Base-by-base conservation (phyloP, 2,329 filamentous ascomycete species). In the Diaporthe citrichinensis region DNA sequence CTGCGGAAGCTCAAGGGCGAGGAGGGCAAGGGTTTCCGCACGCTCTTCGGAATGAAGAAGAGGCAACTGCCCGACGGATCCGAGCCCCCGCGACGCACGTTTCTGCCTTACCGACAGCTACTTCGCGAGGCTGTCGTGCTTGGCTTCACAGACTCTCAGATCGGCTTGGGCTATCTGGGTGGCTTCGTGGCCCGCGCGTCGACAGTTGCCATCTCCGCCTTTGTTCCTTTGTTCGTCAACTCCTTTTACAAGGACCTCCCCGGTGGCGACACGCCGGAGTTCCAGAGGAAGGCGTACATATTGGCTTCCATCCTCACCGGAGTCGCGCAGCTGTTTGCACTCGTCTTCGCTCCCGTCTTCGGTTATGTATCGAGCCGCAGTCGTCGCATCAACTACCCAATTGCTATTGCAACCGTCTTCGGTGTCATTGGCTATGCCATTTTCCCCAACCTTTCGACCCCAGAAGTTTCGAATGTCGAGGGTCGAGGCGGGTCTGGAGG, bases 121-220 rank as follows among this genome's bases (percentile, higher is more conserved):
- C 85, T 95, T 71, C 85, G 89, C 77, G 86, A 92, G 77, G 89
- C 94, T 49, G 82, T 96, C 79, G 79, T 91, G 9, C 89, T 98
- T 15, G 96, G 94, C 20, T 91, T 95, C 79, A 91, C 87, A 12
- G 94, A 97, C 81, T 88, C 92, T 14, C 91, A 94, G 79, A 98
- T 99, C 77, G 93, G 92, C 25, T 89, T 98, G 0, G 96, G 94
- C 39, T 99, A 98, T 81, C 86, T 98, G 0, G 97, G 96, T 77
- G 97, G 97, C 1, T 98, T 98, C 80, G 96, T 99, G 3, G 96
- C 96, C 14, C 92, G 97, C 74, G 96, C 97, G 10, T 98, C 96
- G 0, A 98, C 95, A 0, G 97, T 99, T 7, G 96, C 94, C 71
- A 98, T 99, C 78, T 97, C 95, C 0, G 90, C 98, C 8, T 99